Base-by-base conservation (phyloP, 129 eudicot species). In the Artemisia annua region DNA sequence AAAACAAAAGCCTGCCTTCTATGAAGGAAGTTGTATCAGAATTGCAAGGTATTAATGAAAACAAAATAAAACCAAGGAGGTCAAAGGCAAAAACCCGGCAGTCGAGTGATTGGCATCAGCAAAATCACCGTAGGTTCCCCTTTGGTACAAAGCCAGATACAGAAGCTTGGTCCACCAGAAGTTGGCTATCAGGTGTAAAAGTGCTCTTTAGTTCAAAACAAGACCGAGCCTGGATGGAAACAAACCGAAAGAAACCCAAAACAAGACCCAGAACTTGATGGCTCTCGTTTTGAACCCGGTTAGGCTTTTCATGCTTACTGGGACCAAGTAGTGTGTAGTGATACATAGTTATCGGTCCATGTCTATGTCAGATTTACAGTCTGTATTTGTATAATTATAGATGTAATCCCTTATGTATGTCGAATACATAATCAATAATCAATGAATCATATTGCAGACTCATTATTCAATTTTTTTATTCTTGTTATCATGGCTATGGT, bases 11-110 rank as follows among this genome's bases (percentile, higher is more conserved):
- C n/a, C n/a, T n/a, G n/a, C n/a, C 96, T 14, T 19, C 74, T 15
- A 86, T 81, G 89, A 66, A 73, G 17, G 79, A 83, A 49, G 82
- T 86, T 9, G 74, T 83, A 76, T 66, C 22, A 8, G 19, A 22
- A 35, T 75, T 88, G 48, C 76, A 78, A 65, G 62, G 48, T 39
- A 79, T 24, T 24, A 64, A 60, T 48, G 60, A 44, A 52, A 83
- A 83, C 18, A 63, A 63, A 48, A 64, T 35, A 64, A 74, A 75
- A 52, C 77, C 86, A 4, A 80, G 71, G 19, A 65, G 49, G 58
- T 28, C 49, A 8, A 84, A 69, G 69, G 49, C 72, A 3, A 79
- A 74, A 44, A 20, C 18, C n/a, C n/a, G 32, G 2, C 50, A 72
- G 4, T 17, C 20, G 20, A 53, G 58, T 24, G 12, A n/a, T n/a